Percentiles rank a stretch among this genome's conserved stretches.
These are phyloP conservation scores for Endoconidiophora laricicola DNA, from an alignment of 2,329 filamentous ascomycete genomes.

Conservation along the genomic window DNA sequence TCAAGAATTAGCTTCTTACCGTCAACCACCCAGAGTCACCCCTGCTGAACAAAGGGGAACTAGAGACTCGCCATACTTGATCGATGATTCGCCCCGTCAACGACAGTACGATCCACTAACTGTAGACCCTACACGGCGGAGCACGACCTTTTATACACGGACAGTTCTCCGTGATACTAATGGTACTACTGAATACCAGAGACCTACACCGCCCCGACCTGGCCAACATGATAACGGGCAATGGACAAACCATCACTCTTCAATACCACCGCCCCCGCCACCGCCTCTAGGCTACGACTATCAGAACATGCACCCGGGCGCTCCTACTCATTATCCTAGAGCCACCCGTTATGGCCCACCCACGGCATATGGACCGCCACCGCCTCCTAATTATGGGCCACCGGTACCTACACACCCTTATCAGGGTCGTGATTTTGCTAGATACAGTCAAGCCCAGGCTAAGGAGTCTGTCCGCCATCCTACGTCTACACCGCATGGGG, in stretches of 20 bases:
- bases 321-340: background rate
- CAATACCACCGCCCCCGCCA: background rate
- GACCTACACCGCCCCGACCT: constrained; percentile 3
- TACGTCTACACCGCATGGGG: too few relatives aligned
- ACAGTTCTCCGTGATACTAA: too few relatives aligned
- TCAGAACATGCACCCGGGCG: too few relatives aligned
- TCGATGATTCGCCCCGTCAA: background rate
- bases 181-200: too few relatives aligned
- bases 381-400: background rate
- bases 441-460: too few relatives aligned
- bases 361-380: too few relatives aligned
- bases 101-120: background rate
- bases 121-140: background rate
- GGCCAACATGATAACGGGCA: constrained; percentile 9
- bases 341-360: background rate
- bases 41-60: background rate
- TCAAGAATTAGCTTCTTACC: too few relatives aligned
- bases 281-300: background rate
- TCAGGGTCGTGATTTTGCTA: too few relatives aligned
- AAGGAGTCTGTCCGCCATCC: too few relatives aligned
- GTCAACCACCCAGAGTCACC: too few relatives aligned
- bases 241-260: constrained; percentile 3
- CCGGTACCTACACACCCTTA: too few relatives aligned
- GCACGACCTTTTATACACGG: too few relatives aligned
- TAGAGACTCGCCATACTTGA: background rate